Evolutionary conservation across 257 asterid genomes (phyloP), one percentile per base, ranked within the genome.

Genomic region (Nicotiana undulata): DNA sequence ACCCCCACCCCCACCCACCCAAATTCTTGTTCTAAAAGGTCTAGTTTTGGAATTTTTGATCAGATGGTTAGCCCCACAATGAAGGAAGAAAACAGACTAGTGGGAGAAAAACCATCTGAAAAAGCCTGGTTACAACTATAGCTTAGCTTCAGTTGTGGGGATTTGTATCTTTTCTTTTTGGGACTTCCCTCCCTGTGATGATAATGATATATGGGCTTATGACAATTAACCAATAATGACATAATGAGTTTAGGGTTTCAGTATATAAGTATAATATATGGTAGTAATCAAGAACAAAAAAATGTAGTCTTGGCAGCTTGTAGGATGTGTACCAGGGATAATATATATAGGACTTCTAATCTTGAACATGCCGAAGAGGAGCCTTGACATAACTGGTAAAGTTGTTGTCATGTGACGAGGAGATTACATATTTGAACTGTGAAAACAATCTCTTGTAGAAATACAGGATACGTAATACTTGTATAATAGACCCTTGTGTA

Each of bases 91-190:
- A 59, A 76, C 75, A 24, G 74, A 61, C 61, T 61, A 15, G 29
- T 46, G 56, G 2, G 20, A 26, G 26, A 24, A 31, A 16, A 49
- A 49, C 77, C 76, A 49, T 87, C 92, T 88, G 93, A 84, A 88
- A 90, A 92, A 90, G 94, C 92, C 93, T 88, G 92, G 85, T 56
- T 12, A 56, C 83, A 88, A 87, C 93, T 86, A 80, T 80, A 88
- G 90, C 86, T 88, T 83, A 83, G 81, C 86, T 88, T 67, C 87
- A 90, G 90, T 87, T 92, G 82, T 87, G 13, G 91, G 95, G 91
- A 88, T 88, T 88, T 86, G 80, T 74, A 81, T 78, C 85, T 81
- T 56, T 28, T 72, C 17, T 72, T 49, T 72, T 15, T 26, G 77
- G 60, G n/a, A 51, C 82, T 28, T 46, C 3, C 18, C 15, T 9